Evolutionary conservation across 2,329 filamentous ascomycete species (phyloP).

Genomic region (Didymella sp.): DNA sequence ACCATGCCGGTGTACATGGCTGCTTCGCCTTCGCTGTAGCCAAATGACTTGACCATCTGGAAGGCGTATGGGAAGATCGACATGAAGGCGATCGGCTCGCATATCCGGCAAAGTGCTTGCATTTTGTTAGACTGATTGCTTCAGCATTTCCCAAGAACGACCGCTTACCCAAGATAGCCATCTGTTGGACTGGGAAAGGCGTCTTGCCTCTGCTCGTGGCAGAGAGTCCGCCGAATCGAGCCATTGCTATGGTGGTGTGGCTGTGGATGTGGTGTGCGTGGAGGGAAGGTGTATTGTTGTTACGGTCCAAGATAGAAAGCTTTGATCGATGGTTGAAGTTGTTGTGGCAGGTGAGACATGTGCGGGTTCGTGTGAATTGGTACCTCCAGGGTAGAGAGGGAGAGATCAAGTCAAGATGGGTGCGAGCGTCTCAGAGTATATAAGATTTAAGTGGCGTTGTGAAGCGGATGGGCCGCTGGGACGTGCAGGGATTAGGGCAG

Average conservation of each 20-base stretch:
- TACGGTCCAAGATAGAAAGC: slow-evolving; percentile 19
- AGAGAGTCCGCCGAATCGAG: slow-evolving; percentile 38
- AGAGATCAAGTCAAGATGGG: slow-evolving; percentile 22
- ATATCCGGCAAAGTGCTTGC: slow-evolving; percentile 88
- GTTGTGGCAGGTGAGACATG: slow-evolving; percentile 40
- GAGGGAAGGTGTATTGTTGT: slow-evolving; percentile 9
- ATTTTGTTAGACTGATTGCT: slow-evolving; percentile 5
- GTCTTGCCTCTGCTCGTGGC: slow-evolving; percentile 44
- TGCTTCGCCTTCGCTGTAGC: slow-evolving; percentile 80
- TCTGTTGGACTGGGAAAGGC: slow-evolving; percentile 64
- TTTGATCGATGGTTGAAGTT: slow-evolving; percentile 13
- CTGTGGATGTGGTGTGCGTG: slow-evolving; percentile 9
- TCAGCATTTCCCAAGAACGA: neutral
- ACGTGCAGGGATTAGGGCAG: slow-evolving; percentile 46
- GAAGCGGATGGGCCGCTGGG: slow-evolving; percentile 45
- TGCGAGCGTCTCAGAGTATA: slow-evolving; percentile 49
- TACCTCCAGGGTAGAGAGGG: slow-evolving; percentile 37
- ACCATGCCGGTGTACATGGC: slow-evolving; percentile 95
- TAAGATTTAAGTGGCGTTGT: slow-evolving; percentile 52
- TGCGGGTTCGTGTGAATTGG: slow-evolving; percentile 37
- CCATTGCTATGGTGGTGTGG: slow-evolving; percentile 33
- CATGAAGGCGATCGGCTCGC: slow-evolving; percentile 99
- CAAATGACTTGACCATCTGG: slow-evolving; percentile 94
- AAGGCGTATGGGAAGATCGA: slow-evolving; percentile 99
- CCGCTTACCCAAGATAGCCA: slow-evolving; percentile 62